A percentile compares a stretch with the other conserved stretches of the same genome.
These are phyloP conservation scores for Saccharomyces pastorianus DNA, from an alignment of 1,139 yeast species.

Conservation along the genomic window DNA sequence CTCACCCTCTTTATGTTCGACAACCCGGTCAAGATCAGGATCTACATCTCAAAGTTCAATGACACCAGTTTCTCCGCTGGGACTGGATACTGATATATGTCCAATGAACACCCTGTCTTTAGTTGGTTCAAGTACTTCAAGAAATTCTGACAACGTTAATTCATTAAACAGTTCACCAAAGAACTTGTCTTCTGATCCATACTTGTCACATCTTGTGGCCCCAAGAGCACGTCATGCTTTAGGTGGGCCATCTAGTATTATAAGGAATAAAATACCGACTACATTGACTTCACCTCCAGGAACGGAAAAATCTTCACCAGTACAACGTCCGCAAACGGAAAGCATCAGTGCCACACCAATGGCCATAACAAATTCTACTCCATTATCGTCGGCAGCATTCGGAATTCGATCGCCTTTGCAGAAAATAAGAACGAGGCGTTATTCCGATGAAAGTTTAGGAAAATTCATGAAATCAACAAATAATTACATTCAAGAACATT, in stretches of 20 bases:
- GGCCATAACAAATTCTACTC: conserved; percentile 11
- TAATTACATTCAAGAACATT: background rate
- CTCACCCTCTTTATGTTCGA: conserved; percentile 7
- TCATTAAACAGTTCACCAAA: conserved; percentile 5
- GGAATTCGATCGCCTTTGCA: conserved; percentile 6
- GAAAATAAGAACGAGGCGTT: conserved; percentile 7
- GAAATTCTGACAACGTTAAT: conserved; percentile 6
- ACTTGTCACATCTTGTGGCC: conserved; percentile 10
- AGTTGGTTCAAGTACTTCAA: conserved; percentile 6
- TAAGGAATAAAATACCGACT: conserved; percentile 5
- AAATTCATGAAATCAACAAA: conserved; percentile 3
- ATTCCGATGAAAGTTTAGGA: conserved; percentile 9
- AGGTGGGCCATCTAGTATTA: background rate
- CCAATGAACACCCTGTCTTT: conserved; percentile 6
- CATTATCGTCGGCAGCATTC: conserved; percentile 6
- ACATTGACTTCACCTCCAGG: conserved; percentile 9
- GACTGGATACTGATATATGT: conserved; percentile 8
- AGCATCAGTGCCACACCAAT: conserved; percentile 4
- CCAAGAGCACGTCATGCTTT: conserved; percentile 9
- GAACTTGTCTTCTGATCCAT: conserved; percentile 5
- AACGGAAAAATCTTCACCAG: conserved; percentile 1
- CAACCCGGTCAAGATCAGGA: conserved; percentile 2
- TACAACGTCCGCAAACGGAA: background rate
- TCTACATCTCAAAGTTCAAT: conserved; percentile 8
- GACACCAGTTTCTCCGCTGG: conserved; percentile 6